Evolutionary conservation across 129 eudicot species (phyloP), one percentile per base, ranked within the genome.

Genomic region (Artemisia annua): DNA sequence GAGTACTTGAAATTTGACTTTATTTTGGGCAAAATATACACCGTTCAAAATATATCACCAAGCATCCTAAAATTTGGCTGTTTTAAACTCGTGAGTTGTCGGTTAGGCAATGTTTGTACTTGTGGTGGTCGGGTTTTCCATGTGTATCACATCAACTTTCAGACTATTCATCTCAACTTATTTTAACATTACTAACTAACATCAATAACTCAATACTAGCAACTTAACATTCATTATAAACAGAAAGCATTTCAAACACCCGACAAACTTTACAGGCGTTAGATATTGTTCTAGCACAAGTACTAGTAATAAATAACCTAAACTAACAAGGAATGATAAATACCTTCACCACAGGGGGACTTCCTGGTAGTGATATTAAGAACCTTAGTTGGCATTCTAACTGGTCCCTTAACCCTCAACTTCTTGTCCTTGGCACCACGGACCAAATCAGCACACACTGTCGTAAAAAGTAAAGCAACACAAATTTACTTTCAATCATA

Each of bases 311-410:
- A n/a, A n/a, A n/a, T n/a, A n/a, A n/a, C n/a, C n/a, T n/a, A n/a
- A n/a, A n/a, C 17, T 14, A 51, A 11, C 4, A 51, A 51, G 56
- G 18, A 32, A 10, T 66, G 69, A 28, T 17, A 4, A 67, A 28
- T 87, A 92, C 98, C 98, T 89, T 93, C 96, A 78, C 98, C 98
- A 57, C 96, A 93, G 11, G 98, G 96, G 3, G 98, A 84, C 77
- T 87, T 93, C 85, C 98, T 89, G 53, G 98, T 93, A 3, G 98
- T 93, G 67, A 93, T 87, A 22, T 80, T 18, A 39, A 93, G 95
- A 82, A 93, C 98, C 87, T 93, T 93, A 1, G 96, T 93, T 2
- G 98, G 98, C 80, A 93, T 93, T 60, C 98, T 87, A 48, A 93
- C 98, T 3, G 98, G 98, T 67, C 96, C 96, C 86, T 93, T 93